Evolutionary conservation across 176 grass and related monocot genomes (phyloP), one percentile per base, ranked within the genome.

Genomic region (Oryza brachyantha): DNA sequence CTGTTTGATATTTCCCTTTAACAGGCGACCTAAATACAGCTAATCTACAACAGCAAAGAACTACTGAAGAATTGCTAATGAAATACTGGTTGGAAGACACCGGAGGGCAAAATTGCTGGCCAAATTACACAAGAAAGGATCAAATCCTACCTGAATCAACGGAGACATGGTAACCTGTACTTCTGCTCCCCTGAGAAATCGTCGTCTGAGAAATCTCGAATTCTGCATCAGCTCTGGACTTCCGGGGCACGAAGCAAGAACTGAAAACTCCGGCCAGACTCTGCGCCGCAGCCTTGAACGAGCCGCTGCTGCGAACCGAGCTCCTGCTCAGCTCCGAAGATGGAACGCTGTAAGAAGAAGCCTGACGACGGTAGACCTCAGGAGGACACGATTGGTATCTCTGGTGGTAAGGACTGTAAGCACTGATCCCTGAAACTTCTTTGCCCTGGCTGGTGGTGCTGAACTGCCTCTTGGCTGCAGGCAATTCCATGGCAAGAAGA

Each of bases 191-290:
- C 5, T 61, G 55, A 27, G 69, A 54, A 8, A 57, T 22, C 52
- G 52, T 84, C 54, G 21, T 28, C 4, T 43, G 55, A 36, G 59
- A 54, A 8, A 14, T 58, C 27, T 70, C 63, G 7, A 1, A n/a
- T 10, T 84, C 81, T 22, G 74, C 80, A 26, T 74, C 50, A 1
- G 21, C 35, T 11, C 27, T 74, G 29, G 67, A 12, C 70, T 80
- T 13, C 64, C 35, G 55, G 11, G 70, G 81, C 76, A 84, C 86
- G 35, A 88, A 88, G 37, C 81, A 88, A 52, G 66, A 27, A 29
- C 76, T 25, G 57, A 88, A 88, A 14, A 62, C 76, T 42, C 76
- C 76, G 41, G 76, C 63, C 63, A 88, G 19, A 45, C 81, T 59
- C 28, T 54, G 76, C 42, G 70, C 81, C 0, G 86, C 76, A 3